Conservation (phyloP, 148 eudicot species). For the Euryodendron excelsum region DNA sequence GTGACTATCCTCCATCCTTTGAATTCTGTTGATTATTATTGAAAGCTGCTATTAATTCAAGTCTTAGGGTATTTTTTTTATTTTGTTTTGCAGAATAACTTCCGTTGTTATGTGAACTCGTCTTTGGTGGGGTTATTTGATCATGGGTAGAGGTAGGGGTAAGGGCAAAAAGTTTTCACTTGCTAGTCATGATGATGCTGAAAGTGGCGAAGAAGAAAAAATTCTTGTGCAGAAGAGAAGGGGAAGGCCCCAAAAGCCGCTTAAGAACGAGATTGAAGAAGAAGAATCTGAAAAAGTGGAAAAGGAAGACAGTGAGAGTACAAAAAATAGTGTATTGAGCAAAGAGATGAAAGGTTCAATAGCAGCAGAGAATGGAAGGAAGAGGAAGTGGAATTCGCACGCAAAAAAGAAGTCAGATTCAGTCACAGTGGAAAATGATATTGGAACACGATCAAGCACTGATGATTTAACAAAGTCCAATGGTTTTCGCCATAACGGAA, state of each 20-base stretch:
- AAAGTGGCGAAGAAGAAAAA: conserved; percentile 80
- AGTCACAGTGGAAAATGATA: conserved; percentile 47
- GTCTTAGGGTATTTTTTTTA: neutral
- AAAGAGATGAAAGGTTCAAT: conserved; percentile 31
- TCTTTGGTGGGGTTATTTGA: conserved; percentile 4
- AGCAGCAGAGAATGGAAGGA: conserved; percentile 44
- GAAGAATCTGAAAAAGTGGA: conserved; percentile 43
- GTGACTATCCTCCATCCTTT: neutral
- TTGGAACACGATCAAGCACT: conserved; percentile 37
- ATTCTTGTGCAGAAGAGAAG: conserved; percentile 81
- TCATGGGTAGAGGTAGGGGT: conserved; percentile 77
- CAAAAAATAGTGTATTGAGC: conserved; percentile 24
- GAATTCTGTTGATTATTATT: neutral
- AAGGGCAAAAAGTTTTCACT: conserved; percentile 67
- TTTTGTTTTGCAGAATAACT: too few relatives aligned
- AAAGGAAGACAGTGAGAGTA: conserved; percentile 45
- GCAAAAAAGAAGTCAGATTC: conserved; percentile 40
- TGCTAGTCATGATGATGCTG: conserved; percentile 54
- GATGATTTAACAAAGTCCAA: conserved; percentile 43
- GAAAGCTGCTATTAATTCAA: neutral
- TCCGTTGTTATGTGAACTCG: conserved; percentile 2
- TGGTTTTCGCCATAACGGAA: conserved; percentile 64
- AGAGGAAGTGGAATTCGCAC: conserved; percentile 46
- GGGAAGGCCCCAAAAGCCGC: conserved; percentile 72
- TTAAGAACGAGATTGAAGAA: conserved; percentile 54